Evolutionary conservation across 106 monocot genomes (phyloP).

Genomic region (Triglochin maritima): DNA sequence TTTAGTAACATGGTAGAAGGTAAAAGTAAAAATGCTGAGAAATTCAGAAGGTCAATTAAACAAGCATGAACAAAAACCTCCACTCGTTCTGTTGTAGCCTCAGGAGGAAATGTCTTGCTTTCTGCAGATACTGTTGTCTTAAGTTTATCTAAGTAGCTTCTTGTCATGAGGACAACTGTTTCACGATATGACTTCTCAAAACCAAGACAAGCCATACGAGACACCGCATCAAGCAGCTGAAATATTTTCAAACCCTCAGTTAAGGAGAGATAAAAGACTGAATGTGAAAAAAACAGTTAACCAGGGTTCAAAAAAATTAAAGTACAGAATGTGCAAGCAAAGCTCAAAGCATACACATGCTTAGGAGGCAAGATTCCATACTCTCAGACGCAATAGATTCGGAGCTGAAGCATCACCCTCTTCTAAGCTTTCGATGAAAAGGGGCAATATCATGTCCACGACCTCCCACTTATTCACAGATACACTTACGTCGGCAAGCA

Average conservation of each 20-base stretch:
- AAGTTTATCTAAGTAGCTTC: slow-evolving; percentile 92
- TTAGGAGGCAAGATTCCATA: slow-evolving; percentile 46
- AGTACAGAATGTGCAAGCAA: slow-evolving; percentile 3
- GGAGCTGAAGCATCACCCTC: slow-evolving; percentile 93
- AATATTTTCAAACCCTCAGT: slow-evolving; percentile 5
- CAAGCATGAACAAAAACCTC: slow-evolving; percentile 43
- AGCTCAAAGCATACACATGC: slow-evolving; percentile 19
- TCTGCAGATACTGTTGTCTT: slow-evolving; percentile 62
- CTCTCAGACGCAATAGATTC: slow-evolving; percentile 76
- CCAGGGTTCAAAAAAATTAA: neutral
- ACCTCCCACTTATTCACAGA: slow-evolving; percentile 88
- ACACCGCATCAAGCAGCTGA: slow-evolving; percentile 94
- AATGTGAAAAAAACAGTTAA: neutral
- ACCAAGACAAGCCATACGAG: slow-evolving; percentile 83
- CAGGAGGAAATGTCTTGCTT: slow-evolving; percentile 42
- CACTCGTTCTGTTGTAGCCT: slow-evolving; percentile 73
- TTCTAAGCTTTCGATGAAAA: slow-evolving; percentile 98
- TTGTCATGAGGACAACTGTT: slow-evolving; percentile 92
- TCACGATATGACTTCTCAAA: slow-evolving; percentile 99
- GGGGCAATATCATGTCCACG: slow-evolving; percentile 96
- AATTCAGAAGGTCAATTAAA: neutral
- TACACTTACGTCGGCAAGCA: slow-evolving; percentile 80
- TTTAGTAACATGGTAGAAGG: neutral
- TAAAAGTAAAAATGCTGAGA: slow-evolving; percentile 1
- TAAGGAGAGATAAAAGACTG: neutral